Evolutionary conservation across 2,329 filamentous ascomycete species (phyloP), one percentile per base, ranked within the genome.

Genomic region (Colletotrichum salicis): DNA sequence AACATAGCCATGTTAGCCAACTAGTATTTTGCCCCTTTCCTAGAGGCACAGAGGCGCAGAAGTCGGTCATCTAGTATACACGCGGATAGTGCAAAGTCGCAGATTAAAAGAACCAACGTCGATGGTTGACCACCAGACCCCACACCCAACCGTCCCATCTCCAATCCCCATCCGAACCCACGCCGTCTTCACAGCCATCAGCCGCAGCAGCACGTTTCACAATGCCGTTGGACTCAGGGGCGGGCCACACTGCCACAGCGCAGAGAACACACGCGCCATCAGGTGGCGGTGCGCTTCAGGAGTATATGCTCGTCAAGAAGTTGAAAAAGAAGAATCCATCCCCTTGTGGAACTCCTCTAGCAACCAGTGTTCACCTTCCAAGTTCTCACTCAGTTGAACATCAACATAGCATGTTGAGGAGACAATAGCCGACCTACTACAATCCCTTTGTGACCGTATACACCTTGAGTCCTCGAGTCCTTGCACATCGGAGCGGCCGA

Each of bases 201-300:
- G 63, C 67, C 67, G 63, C 57, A 67, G 48, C 57, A 61, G 19
- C 37, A 52, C 12, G 57, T 67, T 67, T 62, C 57, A 58, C 24
- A 67, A 61, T 67, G 51, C 41, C 37, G 15, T 10, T 24, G 29
- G 8, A n/a, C 19, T 48, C 15, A 48, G 41, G 41, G 41, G 41
- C 41, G 4, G 7, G 10, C 41, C 7, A 48, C 41, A 13, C 10
- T 15, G 12, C 62, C 33, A 54, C 45, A 51, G n/a, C 33, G 19
- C 37, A 45, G 19, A 31, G 48, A 24, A 27, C 62, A 67, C 63
- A 60, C 67, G 45, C 48, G 63, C 67, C 68, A 56, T 61, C 51
- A 5, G 29, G 68, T 52, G 57, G 64, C 64, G 48, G 56, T 62
- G 64, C 57, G 56, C 3, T 22, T 48, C 41, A 48, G 19, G 41